phyloP scores from a whole-genome alignment of 1,284 basidiomycete genomes.

The Rhodotorula glutinis region DNA sequence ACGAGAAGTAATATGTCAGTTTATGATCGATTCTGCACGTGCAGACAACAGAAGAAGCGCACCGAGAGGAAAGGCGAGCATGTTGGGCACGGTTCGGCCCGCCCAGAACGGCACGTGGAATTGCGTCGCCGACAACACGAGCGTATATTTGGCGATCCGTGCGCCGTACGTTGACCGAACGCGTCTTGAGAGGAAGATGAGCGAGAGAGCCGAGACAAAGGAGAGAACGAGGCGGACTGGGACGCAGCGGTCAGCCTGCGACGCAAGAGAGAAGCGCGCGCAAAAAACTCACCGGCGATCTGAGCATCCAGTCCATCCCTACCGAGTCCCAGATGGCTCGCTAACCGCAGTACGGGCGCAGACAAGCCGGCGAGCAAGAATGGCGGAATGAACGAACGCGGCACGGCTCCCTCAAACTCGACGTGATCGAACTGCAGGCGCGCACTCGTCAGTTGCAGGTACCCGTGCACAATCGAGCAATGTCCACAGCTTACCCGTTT shows the following conservation, averaged over 20 bases:
- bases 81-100: slow-evolving; percentile 88
- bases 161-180: slow-evolving; percentile 64
- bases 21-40: neutral
- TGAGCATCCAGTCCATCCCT: slow-evolving; percentile 62
- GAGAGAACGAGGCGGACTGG: slow-evolving; percentile 57
- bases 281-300: slow-evolving; percentile 55
- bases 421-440: slow-evolving; percentile 77
- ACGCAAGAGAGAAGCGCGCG: neutral
- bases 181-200: slow-evolving; percentile 64
- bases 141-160: slow-evolving; percentile 60
- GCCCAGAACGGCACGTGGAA: slow-evolving; percentile 94
- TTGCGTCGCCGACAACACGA: slow-evolving; percentile 69
- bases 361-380: slow-evolving; percentile 44
- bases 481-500: slow-evolving; percentile 53
- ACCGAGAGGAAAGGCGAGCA: slow-evolving; percentile 81
- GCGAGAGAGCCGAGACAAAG: slow-evolving; percentile 61
- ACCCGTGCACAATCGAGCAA: fast-evolving
- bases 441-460: neutral
- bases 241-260: neutral
- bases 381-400: slow-evolving; percentile 78
- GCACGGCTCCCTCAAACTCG: slow-evolving; percentile 82
- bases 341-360: slow-evolving; percentile 47
- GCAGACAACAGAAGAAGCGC: slow-evolving; percentile 39
- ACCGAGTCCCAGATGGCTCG: slow-evolving; percentile 52
- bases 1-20: neutral